Base-by-base conservation (phyloP, 1,284 basidiomycete species). In the Pterulicium gracile region DNA sequence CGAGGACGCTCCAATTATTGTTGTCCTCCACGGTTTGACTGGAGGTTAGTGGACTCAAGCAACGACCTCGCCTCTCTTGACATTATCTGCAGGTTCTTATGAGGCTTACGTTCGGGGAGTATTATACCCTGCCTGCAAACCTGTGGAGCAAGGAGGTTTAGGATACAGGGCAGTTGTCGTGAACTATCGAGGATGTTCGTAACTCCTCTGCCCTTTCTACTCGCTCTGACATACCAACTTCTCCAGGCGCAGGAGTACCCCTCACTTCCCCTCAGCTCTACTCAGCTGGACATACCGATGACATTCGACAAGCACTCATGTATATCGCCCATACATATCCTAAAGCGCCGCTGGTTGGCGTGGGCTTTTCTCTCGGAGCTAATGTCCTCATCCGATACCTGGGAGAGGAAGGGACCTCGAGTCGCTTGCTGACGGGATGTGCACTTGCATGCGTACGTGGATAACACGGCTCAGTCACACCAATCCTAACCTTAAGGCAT, bases 51-150 rank as follows among this genome's bases (percentile, higher is more conserved):
- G 15, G 32, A 21, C 40, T 50, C 35, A 34, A 19, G 43, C 41
- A 4, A 22, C 24, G 12, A 35, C 7, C 32, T 47, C 21, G 4
- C 18, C 35, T 42, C 14, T 14, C 15, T 32, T 23, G 19, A 49
- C 18, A 5, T 24, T 44, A 4, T 39, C 42, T 45, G 15, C 52
- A 88, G 85, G 90, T 20, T 90, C 87, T 12, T 79, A 93, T 60
- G 93, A 95, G 70, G 75, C 84, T 17, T 95, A 95, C 58, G 87
- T 96, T 36, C 72, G 90, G 50, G 81, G 87, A 20, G 72, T 95
- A 43, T 65, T 95, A 4, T 73, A 76, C 42, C 81, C 79, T 49
- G 81, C 83, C 5, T 81, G 79, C 53, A 67, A 70, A 17, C 68
- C 78, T 4, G 67, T 69, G 22, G 63, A 65, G 18, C 60, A 79